Base-by-base conservation (phyloP, 768 basidiomycete species). In the Baorangia bicolor region DNA sequence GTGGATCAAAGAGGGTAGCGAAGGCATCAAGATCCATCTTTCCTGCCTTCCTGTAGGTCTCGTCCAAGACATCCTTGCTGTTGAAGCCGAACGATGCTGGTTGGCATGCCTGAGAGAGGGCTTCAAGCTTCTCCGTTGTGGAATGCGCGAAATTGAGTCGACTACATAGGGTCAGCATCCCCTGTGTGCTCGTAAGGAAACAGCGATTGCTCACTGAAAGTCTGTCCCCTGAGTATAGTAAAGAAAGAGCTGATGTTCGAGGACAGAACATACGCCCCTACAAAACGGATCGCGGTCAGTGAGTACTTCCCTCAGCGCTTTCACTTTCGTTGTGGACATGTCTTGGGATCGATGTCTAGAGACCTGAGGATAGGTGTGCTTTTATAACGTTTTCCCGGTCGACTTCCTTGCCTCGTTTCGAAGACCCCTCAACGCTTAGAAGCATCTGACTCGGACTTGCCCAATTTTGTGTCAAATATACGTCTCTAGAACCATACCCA, bases 1-100 rank as follows among this genome's bases (percentile, higher is more conserved):
- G 13, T 18, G 69, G 57, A 37, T 73, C 67, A 44, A 80, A 67
- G 2, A 64, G 69, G 2, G 68, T 65, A 0, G 72, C 44, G 56
- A 83, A 82, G 12, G 67, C 46, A 2, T 55, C 41, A 0, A 53
- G 23, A 38, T 79, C 76, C 60, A 82, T 60, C 65, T 81, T 81
- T 0, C 77, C 74, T 0, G 78, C 78, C 56, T 77, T 79, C 20
- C 78, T 69, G 56, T 80, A 81, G 0, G 73, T 64, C 45, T 78
- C 76, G 56, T 81, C 79, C 4, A 75, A 57, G 0, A 79, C 73
- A 30, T 78, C 70, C 37, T 77, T 51, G 7, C 72, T 50, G 21
- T 69, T 62, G 0, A 50, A 0, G 34, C 16, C 34, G 7, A 35
- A 35, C 16, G 34, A 35, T 35, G 34, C 34, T 18, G 34, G 16